Evolutionary conservation across 805 yeast species (phyloP), one percentile per base, ranked within the genome.

Genomic region (Candida awuae): DNA sequence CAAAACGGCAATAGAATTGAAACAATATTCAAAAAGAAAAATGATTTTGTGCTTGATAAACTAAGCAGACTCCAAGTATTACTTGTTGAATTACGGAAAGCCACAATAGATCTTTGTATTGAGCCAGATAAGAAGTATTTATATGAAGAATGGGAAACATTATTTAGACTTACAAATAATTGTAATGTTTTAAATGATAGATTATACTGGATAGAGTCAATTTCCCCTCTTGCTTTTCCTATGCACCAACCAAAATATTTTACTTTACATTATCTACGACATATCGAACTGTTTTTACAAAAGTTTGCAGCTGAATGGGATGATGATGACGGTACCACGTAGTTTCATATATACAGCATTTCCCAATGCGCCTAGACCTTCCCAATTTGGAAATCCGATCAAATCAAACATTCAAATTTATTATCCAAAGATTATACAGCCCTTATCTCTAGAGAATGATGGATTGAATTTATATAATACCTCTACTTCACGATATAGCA

Each of bases 191-290:
- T 34, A 1, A 43, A 50, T 2, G 38, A 56, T 17, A 48, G 54
- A 3, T 55, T 62, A 31, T 79, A 65, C 51, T 85, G 94, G 94
- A 47, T 84, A 2, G 67, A 80, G 7, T 75, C 75, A 2, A 51
- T 59, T 1, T 77, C 87, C 1, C 95, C 95, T 0, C 60, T 85
- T 30, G 66, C 81, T 32, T 73, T 70, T 39, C 92, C 92, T 0
- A 61, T 81, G 28, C 71, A 70, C 47, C 87, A 85, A 53, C 77
- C 87, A 0, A 73, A 75, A 41, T 83, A 73, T 50, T 70, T 83
- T 26, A 37, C 55, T 1, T 45, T 51, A 33, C 54, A 53, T 33
- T 53, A 53, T 37, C 18, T 58, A 27, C 50, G 56, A 37, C 37
- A 42, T 23, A 30, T 58, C 20, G 58, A 58, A 35, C 15, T 41